Conservation (phyloP, 169 alveolate species). For the Cardiosporidium cionae region DNA sequence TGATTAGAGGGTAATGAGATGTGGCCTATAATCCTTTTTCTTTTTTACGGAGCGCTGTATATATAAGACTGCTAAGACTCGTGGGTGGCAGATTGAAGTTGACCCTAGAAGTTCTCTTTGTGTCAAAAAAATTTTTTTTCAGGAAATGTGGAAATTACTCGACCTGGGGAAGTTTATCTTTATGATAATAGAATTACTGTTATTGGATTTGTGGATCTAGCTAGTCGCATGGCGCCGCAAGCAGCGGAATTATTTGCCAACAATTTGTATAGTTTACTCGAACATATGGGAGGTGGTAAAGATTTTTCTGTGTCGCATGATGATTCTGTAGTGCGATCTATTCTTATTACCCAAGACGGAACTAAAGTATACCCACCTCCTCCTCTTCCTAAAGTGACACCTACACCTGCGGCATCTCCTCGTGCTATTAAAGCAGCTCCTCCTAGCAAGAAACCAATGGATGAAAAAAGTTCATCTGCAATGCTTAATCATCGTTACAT, state of each 20-base stretch:
- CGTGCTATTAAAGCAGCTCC: too few species aligned
- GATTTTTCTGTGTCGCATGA: constrained; percentile 42
- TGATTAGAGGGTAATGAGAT: constrained; percentile 22
- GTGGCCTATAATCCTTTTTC: neutral
- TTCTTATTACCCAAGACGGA: constrained; percentile 44
- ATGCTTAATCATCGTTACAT: neutral
- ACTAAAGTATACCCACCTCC: constrained; percentile 8
- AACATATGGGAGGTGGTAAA: constrained; percentile 55
- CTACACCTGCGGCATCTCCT: neutral
- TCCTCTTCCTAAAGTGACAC: constrained; percentile 12
- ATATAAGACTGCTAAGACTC: neutral
- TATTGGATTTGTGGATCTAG: constrained; percentile 71
- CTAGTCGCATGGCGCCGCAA: constrained; percentile 62
- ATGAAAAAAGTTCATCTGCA: neutral
- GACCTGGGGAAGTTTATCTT: constrained; percentile 39
- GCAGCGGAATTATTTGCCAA: constrained; percentile 61
- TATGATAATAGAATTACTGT: constrained; percentile 55
- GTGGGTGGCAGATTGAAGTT: neutral
- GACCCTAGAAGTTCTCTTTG: neutral
- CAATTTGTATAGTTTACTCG: constrained; percentile 51
- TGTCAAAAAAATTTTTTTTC: neutral
- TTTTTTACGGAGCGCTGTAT: neutral
- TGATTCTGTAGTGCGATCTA: constrained; percentile 38
- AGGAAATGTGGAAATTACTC: constrained; percentile 56
- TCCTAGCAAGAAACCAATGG: too few species aligned